Conservation (phyloP, 1,284 basidiomycete species). For the Marasmius fiardii region DNA sequence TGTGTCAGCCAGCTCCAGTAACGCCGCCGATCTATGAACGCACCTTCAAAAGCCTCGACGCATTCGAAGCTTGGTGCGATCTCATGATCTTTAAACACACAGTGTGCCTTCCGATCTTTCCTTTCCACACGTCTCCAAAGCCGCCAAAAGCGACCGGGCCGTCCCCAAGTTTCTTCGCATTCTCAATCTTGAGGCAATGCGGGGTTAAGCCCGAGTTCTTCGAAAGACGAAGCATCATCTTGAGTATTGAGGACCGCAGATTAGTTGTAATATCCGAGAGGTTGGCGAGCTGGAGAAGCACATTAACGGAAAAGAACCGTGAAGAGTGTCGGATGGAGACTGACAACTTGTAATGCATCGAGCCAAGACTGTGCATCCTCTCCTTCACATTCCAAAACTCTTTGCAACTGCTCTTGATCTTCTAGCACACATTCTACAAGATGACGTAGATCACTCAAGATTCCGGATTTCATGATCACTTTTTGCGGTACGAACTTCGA, state of each 20-base stretch:
- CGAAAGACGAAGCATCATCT: not conserved
- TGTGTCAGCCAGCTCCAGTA: not conserved
- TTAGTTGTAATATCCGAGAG: not conserved
- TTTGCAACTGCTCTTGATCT: too few relatives aligned
- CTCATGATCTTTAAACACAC: not conserved
- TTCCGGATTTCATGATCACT: too few relatives aligned
- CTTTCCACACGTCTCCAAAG: slow-evolving; percentile 2
- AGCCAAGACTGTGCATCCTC: not conserved
- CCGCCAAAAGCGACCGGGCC: not conserved
- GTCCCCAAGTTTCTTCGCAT: slow-evolving; percentile 2
- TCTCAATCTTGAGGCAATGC: not conserved
- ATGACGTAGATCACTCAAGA: too few relatives aligned
- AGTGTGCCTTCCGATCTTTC: not conserved
- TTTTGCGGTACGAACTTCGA: too few relatives aligned
- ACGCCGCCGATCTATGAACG: too few relatives aligned
- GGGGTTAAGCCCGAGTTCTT: not conserved
- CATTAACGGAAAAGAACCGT: too few relatives aligned
- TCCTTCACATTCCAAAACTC: not conserved
- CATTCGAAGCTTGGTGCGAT: not conserved
- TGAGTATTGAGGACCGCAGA: not conserved
- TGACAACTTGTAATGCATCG: not conserved
- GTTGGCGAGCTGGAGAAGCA: not conserved
- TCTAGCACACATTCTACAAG: too few relatives aligned
- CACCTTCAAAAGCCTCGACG: not conserved
- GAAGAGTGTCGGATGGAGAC: too few relatives aligned